Evolutionary conservation across 768 basidiomycete species (phyloP).

Genomic region (Mycena albidolilacea): DNA sequence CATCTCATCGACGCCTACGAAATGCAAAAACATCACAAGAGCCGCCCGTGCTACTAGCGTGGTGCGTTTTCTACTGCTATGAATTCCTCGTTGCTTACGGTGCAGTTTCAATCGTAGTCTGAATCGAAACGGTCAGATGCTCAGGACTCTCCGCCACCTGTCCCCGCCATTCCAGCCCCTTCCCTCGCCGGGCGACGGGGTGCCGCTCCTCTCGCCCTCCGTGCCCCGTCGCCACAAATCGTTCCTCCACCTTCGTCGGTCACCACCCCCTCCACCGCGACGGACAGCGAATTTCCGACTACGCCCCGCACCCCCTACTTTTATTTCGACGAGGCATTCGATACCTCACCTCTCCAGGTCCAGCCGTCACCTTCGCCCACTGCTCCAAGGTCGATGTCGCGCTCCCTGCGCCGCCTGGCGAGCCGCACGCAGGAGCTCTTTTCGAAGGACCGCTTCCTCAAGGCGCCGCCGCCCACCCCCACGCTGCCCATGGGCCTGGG

Average conservation of each 20-base stretch:
- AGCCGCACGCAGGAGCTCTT: constrained; percentile 32
- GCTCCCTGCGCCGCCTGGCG: constrained; percentile 30
- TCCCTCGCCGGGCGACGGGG: constrained; percentile 23
- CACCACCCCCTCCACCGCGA: constrained; percentile 13
- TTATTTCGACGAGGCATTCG: constrained; percentile 38
- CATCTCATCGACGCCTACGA: not conserved
- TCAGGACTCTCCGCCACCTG: not conserved
- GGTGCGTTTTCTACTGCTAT: not conserved
- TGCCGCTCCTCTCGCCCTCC: constrained; percentile 6
- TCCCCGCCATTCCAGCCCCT: not conserved
- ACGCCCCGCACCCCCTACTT: constrained; percentile 35
- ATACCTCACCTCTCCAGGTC: not conserved
- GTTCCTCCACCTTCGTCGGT: constrained; percentile 23
- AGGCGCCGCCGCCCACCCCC: constrained; percentile 11
- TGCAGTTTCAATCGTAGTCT: too few species aligned
- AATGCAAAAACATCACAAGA: not conserved
- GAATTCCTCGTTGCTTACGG: too few species aligned
- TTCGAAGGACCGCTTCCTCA: constrained; percentile 2
- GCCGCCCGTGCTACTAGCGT: not conserved
- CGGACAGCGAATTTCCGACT: constrained; percentile 8
- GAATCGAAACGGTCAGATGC: not conserved
- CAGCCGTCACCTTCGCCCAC: not conserved
- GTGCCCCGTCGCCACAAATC: not conserved
- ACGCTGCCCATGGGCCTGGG: not conserved
- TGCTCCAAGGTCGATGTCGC: not conserved